Percentiles rank a stretch among this genome's conserved stretches.
These are phyloP conservation scores for Fusarium floridanum DNA, from an alignment of 2,329 filamentous ascomycete species.

Conservation along the genomic window DNA sequence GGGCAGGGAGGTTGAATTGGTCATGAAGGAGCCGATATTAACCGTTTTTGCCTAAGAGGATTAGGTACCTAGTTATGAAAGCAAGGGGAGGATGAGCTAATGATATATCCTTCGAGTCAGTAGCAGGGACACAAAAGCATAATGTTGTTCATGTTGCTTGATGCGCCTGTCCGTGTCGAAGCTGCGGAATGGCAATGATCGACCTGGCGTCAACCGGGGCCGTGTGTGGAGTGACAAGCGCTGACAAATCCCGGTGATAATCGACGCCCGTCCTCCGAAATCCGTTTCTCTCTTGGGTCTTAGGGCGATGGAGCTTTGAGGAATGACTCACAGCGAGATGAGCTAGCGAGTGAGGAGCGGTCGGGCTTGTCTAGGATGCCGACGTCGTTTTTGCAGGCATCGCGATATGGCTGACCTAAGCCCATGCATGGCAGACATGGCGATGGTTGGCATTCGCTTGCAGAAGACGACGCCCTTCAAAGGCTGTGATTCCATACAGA, in stretches of 20 bases:
- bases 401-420: slow-evolving; percentile 3
- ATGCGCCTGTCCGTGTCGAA: neutral
- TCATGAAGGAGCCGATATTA: neutral
- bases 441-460: neutral
- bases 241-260: slow-evolving; percentile 45
- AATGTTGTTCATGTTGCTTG: slow-evolving; percentile 2
- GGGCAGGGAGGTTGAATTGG: neutral
- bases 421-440: neutral
- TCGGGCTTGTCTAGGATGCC: neutral
- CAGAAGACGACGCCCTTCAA: neutral
- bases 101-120: neutral
- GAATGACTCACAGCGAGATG: slow-evolving; percentile 34
- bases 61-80: slow-evolving; percentile 7
- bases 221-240: slow-evolving; percentile 31
- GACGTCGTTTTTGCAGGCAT: slow-evolving; percentile 1
- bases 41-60: neutral
- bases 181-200: neutral
- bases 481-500: neutral
- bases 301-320: slow-evolving; percentile 2
- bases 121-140: neutral
- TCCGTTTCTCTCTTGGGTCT: slow-evolving; percentile 21
- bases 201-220: neutral
- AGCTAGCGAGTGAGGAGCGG: neutral
- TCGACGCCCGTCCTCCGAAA: slow-evolving; percentile 36
- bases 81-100: slow-evolving; percentile 3